Percentiles rank a stretch among this genome's conserved stretches.
phyloP scores from a whole-genome alignment of 2,329 filamentous ascomycete species.

The Ustulina deusta region DNA sequence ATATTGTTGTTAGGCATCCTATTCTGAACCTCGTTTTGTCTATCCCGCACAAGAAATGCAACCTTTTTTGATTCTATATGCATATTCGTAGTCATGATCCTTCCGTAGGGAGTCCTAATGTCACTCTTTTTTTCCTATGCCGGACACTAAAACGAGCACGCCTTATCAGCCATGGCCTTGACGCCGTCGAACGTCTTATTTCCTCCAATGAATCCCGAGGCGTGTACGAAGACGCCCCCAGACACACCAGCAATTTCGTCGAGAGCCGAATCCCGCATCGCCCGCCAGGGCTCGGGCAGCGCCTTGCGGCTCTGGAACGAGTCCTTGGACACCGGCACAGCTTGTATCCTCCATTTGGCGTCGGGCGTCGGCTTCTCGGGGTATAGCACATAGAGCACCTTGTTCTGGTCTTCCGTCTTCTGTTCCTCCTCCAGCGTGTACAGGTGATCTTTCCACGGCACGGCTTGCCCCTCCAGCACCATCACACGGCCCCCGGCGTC shows the following conservation, averaged over 20 bases:
- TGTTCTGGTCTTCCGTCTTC: slow-evolving; percentile 58
- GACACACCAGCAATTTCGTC: slow-evolving; percentile 75
- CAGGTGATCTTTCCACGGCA: slow-evolving; percentile 97
- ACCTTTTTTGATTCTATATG: slow-evolving; percentile 11
- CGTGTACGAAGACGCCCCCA: slow-evolving; percentile 92
- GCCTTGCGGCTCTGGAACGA: slow-evolving; percentile 94
- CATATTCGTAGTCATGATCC: slow-evolving; percentile 5
- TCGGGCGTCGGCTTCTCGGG: slow-evolving; percentile 81
- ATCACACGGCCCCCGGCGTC: slow-evolving; percentile 83
- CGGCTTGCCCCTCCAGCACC: slow-evolving; percentile 79
- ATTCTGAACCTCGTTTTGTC: slow-evolving; percentile 12
- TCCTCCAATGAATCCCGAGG: slow-evolving; percentile 94
- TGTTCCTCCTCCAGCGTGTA: slow-evolving; percentile 83
- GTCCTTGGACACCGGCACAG: slow-evolving; percentile 84
- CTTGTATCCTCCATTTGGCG: slow-evolving; percentile 93
- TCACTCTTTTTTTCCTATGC: neutral
- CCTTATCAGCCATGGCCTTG: slow-evolving; percentile 85
- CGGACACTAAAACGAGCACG: slow-evolving; percentile 61
- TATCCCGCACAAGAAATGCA: slow-evolving; percentile 17
- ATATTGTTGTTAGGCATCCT: neutral
- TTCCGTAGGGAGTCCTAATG: neutral
- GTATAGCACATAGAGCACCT: slow-evolving; percentile 89
- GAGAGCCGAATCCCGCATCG: slow-evolving; percentile 86
- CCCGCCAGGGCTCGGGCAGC: slow-evolving; percentile 91
- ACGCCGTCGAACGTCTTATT: slow-evolving; percentile 92